These are phyloP conservation scores for Daldinia sp. DNA, from an alignment of 2,329 filamentous ascomycete genomes.

Conservation along the genomic window DNA sequence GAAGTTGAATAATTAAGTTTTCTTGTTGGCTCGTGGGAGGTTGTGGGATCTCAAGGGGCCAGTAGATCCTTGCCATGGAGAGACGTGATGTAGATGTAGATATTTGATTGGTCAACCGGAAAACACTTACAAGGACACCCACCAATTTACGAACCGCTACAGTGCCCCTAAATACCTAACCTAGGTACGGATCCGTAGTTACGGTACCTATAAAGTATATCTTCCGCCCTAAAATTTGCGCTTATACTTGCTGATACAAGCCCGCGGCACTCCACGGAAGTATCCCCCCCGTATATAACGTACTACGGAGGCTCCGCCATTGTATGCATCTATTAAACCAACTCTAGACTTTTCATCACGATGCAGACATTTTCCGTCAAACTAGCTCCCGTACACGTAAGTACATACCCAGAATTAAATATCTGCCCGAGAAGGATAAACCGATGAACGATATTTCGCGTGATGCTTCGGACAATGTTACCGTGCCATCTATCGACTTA, in stretches of 20 bases:
- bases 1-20: slow-evolving; percentile 23
- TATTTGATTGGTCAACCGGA: slow-evolving; percentile 21
- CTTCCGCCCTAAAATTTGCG: not conserved
- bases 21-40: slow-evolving; percentile 23
- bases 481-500: slow-evolving; percentile 10
- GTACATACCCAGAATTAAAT: not conserved
- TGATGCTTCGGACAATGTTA: slow-evolving; percentile 5
- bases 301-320: slow-evolving; percentile 11
- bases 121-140: slow-evolving; percentile 11
- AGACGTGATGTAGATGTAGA: slow-evolving; percentile 31
- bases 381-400: not conserved
- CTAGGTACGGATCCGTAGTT: no score
- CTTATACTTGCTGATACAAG: not conserved
- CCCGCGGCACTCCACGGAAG: not conserved
- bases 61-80: slow-evolving; percentile 34
- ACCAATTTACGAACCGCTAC: not conserved
- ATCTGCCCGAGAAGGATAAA: not conserved
- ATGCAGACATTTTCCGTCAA: slow-evolving; percentile 2
- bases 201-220: not conserved
- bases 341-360: slow-evolving; percentile 1
- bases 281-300: not conserved
- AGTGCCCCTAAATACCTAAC: not conserved
- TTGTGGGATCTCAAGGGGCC: slow-evolving; percentile 29
- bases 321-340: slow-evolving; percentile 8
- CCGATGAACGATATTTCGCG: not conserved